These are phyloP conservation scores for Drechslerella coelobrocha DNA, from an alignment of 2,329 filamentous ascomycete genomes.

Conservation along the genomic window DNA sequence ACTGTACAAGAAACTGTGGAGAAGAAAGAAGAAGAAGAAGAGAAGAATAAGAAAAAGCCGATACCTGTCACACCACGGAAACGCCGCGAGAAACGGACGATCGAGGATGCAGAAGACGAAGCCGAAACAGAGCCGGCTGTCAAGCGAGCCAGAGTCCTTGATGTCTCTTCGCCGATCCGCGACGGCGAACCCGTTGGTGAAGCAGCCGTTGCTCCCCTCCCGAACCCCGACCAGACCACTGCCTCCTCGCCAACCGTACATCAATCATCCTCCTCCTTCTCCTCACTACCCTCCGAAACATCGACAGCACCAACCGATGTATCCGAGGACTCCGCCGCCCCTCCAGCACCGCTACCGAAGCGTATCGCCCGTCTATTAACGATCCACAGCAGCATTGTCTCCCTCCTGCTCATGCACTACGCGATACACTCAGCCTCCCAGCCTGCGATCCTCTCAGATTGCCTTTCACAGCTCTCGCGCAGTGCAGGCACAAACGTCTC, in stretches of 20 bases:
- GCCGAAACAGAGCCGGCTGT: slow-evolving; percentile 12
- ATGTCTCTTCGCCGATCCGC: not conserved
- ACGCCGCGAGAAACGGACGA: slow-evolving; percentile 16
- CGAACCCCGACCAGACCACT: not conserved
- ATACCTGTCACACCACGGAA: slow-evolving; percentile 36
- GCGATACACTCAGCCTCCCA: slow-evolving; percentile 24
- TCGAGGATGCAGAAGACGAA: slow-evolving; percentile 27
- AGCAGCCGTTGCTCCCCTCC: not conserved
- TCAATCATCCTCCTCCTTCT: not conserved
- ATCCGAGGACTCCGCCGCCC: not conserved
- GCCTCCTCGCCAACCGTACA: slow-evolving; percentile 5
- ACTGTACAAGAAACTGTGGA: slow-evolving; percentile 5
- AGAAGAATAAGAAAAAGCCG: slow-evolving; percentile 2
- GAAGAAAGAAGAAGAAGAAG: not conserved
- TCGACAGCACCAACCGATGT: slow-evolving; percentile 5
- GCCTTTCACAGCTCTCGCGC: slow-evolving; percentile 32
- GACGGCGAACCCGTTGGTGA: slow-evolving; percentile 15
- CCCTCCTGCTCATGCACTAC: slow-evolving; percentile 35
- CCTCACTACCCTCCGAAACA: slow-evolving; percentile 17
- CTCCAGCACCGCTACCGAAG: slow-evolving; percentile 12
- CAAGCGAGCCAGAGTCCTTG: slow-evolving; percentile 20
- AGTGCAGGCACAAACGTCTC: slow-evolving; percentile 36
- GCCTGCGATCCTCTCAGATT: slow-evolving; percentile 31
- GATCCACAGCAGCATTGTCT: slow-evolving; percentile 31
- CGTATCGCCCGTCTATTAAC: slow-evolving; percentile 22